A percentile compares a stretch with the other conserved stretches of the same genome.
phyloP scores from a whole-genome alignment of 2,329 filamentous ascomycete species.

The Paracoccidioides lutzii region DNA sequence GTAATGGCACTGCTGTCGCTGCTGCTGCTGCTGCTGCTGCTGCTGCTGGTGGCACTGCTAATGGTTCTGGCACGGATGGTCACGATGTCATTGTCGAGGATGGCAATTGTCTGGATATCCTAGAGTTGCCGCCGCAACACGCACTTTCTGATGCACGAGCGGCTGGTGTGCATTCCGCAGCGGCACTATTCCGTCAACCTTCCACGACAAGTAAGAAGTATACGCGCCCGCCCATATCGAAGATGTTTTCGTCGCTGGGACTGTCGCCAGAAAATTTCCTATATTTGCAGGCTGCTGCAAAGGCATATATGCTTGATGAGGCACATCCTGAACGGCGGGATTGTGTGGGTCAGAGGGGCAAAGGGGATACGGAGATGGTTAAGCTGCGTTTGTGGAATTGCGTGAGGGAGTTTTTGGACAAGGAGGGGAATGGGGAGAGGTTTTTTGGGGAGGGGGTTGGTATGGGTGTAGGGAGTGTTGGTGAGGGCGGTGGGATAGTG shows the following conservation, averaged over 20 bases:
- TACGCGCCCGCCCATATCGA: constrained; percentile 46
- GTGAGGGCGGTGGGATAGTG: constrained; percentile 22
- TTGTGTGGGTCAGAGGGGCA: constrained; percentile 45
- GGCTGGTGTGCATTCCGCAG: constrained; percentile 41
- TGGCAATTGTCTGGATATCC: constrained; percentile 23
- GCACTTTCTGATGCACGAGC: constrained; percentile 34
- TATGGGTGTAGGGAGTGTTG: constrained; percentile 17
- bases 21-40: background rate
- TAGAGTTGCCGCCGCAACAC: constrained; percentile 24
- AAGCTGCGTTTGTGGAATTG: constrained; percentile 45
- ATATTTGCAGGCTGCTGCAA: constrained; percentile 43
- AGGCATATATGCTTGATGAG: constrained; percentile 45
- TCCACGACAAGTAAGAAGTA: constrained; percentile 41
- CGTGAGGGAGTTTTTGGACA: constrained; percentile 41
- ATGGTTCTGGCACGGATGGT: constrained; percentile 8
- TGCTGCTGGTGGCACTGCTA: background rate
- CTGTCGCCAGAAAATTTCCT: constrained; percentile 45
- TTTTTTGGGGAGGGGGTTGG: constrained; percentile 39
- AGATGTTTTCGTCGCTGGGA: constrained; percentile 44
- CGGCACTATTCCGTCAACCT: constrained; percentile 40
- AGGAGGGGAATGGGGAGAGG: constrained; percentile 38
- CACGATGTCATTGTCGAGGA: constrained; percentile 12
- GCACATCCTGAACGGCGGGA: constrained; percentile 41
- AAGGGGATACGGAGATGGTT: constrained; percentile 44
- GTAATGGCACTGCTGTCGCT: background rate